Base-by-base conservation (phyloP, 2,329 filamentous ascomycete genomes). In the Colletotrichum cuscutae region DNA sequence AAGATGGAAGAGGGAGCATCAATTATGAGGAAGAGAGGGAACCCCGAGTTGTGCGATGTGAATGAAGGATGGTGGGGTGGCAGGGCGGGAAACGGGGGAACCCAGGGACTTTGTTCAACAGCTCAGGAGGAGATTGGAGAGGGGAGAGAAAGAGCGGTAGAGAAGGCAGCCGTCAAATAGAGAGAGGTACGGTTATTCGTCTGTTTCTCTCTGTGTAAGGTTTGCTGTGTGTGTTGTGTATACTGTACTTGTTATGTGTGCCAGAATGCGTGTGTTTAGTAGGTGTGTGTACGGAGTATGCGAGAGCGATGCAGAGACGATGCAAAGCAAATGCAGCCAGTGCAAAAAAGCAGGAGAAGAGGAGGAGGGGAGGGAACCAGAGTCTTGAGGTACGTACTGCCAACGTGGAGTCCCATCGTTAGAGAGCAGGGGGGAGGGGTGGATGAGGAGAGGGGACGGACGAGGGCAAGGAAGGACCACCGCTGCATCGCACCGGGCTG, bases 261-360 rank as follows among this genome's bases (percentile, higher is more conserved):
- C 13, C 37, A 42, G 37, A 19, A 42, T 42, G 37, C 13, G 37
- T 15, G 15, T 42, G 37, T 42, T 32, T 32, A 32, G 61, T 15
- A 26, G 12, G 60, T 24, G 42, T 46, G 42, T 46, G 42, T 15
- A 26, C 42, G 26, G 32, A 26, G 11, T 63, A n/a, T 63, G n/a
- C 26, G 60, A 53, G 60, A n/a, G 28, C 57, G 65, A 62, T 68
- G 69, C 58, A 67, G 63, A 56, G 56, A 52, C 42, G 56, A 49
- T 46, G 57, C 65, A 63, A 24, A 68, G 49, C 52, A 56, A 32
- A 69, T 69, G 70, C 70, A 72, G 65, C 42, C 49, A 58, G 42
- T 59, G 59, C 32, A 59, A 58, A 71, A 61, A 61, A 63, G 37
- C 42, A 72, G 65, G 58, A 63, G n/a, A 56, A 22, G 52, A 49